Base-by-base conservation (phyloP, 805 yeast species). In the Yamadazyma phyllophila region DNA sequence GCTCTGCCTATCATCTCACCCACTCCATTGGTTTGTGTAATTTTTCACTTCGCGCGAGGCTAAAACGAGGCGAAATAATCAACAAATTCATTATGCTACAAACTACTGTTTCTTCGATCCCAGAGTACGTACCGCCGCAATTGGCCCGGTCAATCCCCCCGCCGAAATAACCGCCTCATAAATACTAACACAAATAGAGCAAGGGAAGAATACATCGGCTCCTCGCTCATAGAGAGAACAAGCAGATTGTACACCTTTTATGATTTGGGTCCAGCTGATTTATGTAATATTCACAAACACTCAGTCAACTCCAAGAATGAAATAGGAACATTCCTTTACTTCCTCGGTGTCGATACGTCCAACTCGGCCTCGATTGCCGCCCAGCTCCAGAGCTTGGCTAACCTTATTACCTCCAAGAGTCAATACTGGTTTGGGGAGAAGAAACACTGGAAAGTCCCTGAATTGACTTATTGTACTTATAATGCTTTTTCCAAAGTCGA, bases 361-460 rank as follows among this genome's bases (percentile, higher is more conserved):
- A 83, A 81, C 55, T 78, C 88, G 12, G 87, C 94, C 1, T 77
- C 90, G 1, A 81, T 87, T 44, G 91, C 92, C 9, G 90, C 90
- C 1, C 81, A 82, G 46, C 66, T 86, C 46, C 86, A 85, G 59
- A 76, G 80, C 6, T 61, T 87, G 51, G 83, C 89, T 29, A 85
- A 78, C 44, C 69, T 82, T 31, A 81, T 87, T 26, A 68, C 73
- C 11, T 63, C 76, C 20, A 80, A 77, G 47, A 67, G 78, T 27
- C 96, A 87, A 61, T 68, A 78, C 37, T 87, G 96, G 96, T 87
- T 85, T 67, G 90, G 91, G 11, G 88, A 82, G 58, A 76, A 73
- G 51, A 85, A 79, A 56, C 74, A 75, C 48, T 86, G 81, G 77
- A 82, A 80, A 54, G 88, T 87, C 9, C 78, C 81, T n/a, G 80